Base-by-base conservation (phyloP, 1,139 yeast species). In the Yamadazyma dushanensis region DNA sequence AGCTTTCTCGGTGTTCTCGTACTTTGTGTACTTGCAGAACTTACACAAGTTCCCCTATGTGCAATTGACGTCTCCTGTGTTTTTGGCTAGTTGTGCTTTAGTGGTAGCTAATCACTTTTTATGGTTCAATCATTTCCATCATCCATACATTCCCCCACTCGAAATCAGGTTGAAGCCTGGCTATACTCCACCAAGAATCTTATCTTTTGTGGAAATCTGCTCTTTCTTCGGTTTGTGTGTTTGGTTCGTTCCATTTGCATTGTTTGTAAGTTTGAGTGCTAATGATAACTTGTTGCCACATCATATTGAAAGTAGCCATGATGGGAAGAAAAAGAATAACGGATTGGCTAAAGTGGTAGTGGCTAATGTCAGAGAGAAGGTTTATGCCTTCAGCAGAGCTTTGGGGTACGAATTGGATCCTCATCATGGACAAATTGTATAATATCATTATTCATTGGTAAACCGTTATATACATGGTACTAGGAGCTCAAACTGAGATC, bases 191-290 rank as follows among this genome's bases (percentile, higher is more conserved):
- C 85, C 84, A n/a, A 75, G 76, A 35, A 76, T 86, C 41, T 95
- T 96, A 1, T 70, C 84, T 6, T 92, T 92, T 54, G 69, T 89
- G 1, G 96, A 94, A 55, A 87, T 92, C 3, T 87, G 97, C 18
- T 84, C 97, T 4, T 92, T 92, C 59, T 89, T 94, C 54, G 98
- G 97, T 1, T 66, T 92, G 29, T 83, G 95, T 50, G 83, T 92
- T 10, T 92, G 99, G 99, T 73, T 90, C 42, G 76, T 92, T 29
- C 99, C 99, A 21, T 89, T 92, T 60, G 82, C 96, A 2, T 70
- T 94, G 44, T 90, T 94, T 61, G 92, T 94, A 18, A 84, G 96
- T 34, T 71, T 92, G 42, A 85, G 95, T 56, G 97, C 97, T 5
- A 86, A 88, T 44, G 99, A 94, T 52, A 85, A 88, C 53, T 78